Conservation (phyloP, 768 basidiomycete species). For the Cyclocybe aegerita region DNA sequence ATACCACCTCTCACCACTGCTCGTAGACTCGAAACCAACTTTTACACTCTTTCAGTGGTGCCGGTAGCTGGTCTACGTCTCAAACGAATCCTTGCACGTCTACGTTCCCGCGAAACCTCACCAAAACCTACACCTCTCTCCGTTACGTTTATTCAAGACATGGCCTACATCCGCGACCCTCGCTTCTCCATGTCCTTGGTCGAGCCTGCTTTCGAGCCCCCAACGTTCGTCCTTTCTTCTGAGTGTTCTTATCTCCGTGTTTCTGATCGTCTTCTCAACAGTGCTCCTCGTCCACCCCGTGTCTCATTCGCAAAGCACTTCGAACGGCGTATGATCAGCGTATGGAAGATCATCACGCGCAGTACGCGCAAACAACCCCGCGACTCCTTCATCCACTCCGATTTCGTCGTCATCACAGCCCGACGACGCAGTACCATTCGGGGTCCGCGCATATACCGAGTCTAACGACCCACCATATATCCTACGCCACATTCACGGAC, state of each 20-base stretch:
- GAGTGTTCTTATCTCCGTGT: background rate
- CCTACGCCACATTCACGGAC: too few relatives aligned
- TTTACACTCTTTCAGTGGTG: slow-evolving; percentile 18
- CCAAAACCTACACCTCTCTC: background rate
- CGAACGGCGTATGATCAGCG: slow-evolving; percentile 56
- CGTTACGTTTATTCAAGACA: slow-evolving; percentile 1
- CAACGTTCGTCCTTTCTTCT: slow-evolving; percentile 8
- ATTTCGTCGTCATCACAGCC: slow-evolving; percentile 61
- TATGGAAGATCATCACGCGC: slow-evolving; percentile 63
- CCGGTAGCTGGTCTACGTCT: slow-evolving; percentile 16
- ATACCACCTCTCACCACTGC: slow-evolving; percentile 6
- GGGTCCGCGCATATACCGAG: slow-evolving; percentile 24
- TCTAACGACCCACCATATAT: background rate
- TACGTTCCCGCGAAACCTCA: background rate
- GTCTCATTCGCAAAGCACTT: slow-evolving; percentile 43
- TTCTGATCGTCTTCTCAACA: slow-evolving; percentile 1
- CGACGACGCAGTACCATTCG: slow-evolving; percentile 50
- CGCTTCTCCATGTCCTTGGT: slow-evolving; percentile 30
- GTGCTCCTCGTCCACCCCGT: slow-evolving; percentile 12
- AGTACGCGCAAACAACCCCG: slow-evolving; percentile 50
- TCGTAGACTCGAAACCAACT: slow-evolving; percentile 3
- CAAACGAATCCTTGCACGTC: background rate
- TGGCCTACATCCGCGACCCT: slow-evolving; percentile 22
- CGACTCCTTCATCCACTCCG: slow-evolving; percentile 52
- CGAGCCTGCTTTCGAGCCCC: slow-evolving; percentile 14